phyloP scores from a whole-genome alignment of 2,329 filamentous ascomycete genomes.

The Aurifilum marmelostoma region DNA sequence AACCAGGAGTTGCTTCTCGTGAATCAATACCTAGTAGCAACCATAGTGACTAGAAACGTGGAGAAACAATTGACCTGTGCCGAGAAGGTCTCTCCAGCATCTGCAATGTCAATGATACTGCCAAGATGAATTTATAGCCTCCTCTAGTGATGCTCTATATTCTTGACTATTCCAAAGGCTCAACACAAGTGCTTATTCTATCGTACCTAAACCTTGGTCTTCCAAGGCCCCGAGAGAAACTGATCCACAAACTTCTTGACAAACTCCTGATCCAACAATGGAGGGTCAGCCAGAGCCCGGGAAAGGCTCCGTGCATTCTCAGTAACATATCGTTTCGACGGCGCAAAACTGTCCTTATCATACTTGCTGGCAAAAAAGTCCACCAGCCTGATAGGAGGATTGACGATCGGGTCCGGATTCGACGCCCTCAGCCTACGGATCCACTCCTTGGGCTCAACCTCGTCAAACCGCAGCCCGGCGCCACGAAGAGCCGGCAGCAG shows the following conservation, averaged over 20 bases:
- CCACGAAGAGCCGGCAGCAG: constrained; percentile 51
- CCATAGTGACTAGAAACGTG: no score
- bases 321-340: constrained; percentile 46
- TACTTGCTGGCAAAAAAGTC: constrained; percentile 57
- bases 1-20: no score
- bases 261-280: constrained; percentile 37
- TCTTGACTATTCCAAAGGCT: no score
- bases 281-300: constrained; percentile 45
- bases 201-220: constrained; percentile 4
- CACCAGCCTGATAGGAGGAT: constrained; percentile 56
- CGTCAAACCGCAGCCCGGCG: constrained; percentile 50
- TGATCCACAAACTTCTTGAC: constrained; percentile 44
- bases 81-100: no score
- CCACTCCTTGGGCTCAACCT: constrained; percentile 49
- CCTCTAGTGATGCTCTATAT: no score
- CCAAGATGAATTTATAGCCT: no score
- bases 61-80: no score
- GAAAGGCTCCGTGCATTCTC: constrained; percentile 47
- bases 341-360: constrained; percentile 49
- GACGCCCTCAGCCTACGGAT: constrained; percentile 47
- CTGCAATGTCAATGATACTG: no score
- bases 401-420: constrained; percentile 47
- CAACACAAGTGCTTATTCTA: no score
- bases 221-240: constrained; percentile 44
- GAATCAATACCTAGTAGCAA: no score